A percentile compares a stretch with the other conserved stretches of the same genome.
Conservation (phyloP, 192 early-diverging fungal species). For the Entomortierella beljakovae region DNA sequence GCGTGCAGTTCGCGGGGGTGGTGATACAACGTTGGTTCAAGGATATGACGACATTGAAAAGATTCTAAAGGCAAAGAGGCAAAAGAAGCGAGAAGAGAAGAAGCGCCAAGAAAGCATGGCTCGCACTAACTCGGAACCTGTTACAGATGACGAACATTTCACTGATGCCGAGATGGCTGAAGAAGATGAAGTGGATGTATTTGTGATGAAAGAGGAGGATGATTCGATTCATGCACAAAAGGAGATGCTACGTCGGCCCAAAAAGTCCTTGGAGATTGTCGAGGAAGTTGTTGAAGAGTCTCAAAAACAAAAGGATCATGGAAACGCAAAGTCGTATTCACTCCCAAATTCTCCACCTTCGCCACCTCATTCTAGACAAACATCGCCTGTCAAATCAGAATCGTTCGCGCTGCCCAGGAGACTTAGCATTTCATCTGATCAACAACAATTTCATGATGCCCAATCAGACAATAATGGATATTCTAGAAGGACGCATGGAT, state of each 20-base stretch:
- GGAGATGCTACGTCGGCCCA: neutral
- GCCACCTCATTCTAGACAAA: conserved; percentile 31
- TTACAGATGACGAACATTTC: conserved; percentile 7
- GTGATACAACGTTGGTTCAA: conserved; percentile 9
- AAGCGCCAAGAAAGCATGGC: neutral
- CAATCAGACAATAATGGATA: neutral
- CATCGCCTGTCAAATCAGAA: conserved; percentile 7
- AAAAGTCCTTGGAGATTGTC: too few species aligned
- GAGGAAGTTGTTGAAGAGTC: neutral
- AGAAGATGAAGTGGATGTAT: neutral
- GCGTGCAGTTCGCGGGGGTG: conserved; percentile 15
- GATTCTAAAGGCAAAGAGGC: conserved; percentile 27
- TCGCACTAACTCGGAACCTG: conserved; percentile 10
- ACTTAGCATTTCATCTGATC: neutral
- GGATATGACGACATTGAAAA: conserved; percentile 34
- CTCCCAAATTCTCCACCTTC: conserved; percentile 15
- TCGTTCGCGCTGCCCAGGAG: neutral
- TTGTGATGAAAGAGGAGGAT: neutral
- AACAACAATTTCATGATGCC: neutral
- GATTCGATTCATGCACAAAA: neutral
- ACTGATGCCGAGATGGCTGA: neutral
- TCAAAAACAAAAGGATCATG: neutral
- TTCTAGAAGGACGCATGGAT: neutral
- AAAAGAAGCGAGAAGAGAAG: conserved; percentile 21
- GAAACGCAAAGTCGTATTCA: neutral